Evolutionary conservation across 2,329 filamentous ascomycete genomes (phyloP).

Genomic region (Lachnellula cervina): DNA sequence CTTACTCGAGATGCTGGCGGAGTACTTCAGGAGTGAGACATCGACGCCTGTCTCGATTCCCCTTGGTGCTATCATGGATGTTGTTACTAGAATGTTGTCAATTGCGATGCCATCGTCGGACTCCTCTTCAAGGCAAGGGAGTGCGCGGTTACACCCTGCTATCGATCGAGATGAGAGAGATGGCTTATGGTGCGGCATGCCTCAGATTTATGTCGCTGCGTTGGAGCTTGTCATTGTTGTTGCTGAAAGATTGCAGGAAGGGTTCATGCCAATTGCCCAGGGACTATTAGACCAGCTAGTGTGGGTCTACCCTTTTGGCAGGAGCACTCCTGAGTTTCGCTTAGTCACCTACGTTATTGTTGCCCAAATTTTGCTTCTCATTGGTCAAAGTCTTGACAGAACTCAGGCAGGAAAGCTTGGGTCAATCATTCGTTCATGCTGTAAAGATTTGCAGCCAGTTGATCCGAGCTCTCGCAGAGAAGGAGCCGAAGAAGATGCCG

Average conservation of each 20-base stretch:
- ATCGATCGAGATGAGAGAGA: slow-evolving; percentile 78
- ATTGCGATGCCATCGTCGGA: slow-evolving; percentile 44
- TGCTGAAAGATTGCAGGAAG: slow-evolving; percentile 51
- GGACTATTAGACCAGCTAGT: slow-evolving; percentile 66
- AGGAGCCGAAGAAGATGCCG: background rate
- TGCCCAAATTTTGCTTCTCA: slow-evolving; percentile 51
- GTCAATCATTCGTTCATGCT: slow-evolving; percentile 61
- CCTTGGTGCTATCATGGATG: slow-evolving; percentile 61
- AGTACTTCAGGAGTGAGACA: slow-evolving; percentile 60
- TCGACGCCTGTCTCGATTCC: slow-evolving; percentile 62
- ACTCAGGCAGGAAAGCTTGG: slow-evolving; percentile 58
- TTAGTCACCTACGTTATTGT: slow-evolving; percentile 56
- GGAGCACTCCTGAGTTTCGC: slow-evolving; percentile 51
- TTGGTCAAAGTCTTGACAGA: slow-evolving; percentile 64
- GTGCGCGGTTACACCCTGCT: slow-evolving; percentile 62
- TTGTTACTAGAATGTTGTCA: slow-evolving; percentile 65
- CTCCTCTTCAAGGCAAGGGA: slow-evolving; percentile 14
- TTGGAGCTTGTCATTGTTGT: slow-evolving; percentile 58
- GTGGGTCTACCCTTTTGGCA: slow-evolving; percentile 62
- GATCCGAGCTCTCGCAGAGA: slow-evolving; percentile 29
- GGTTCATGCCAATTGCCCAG: slow-evolving; percentile 54
- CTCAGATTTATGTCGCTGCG: slow-evolving; percentile 68
- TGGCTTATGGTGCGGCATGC: slow-evolving; percentile 67
- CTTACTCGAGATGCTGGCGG: slow-evolving; percentile 60
- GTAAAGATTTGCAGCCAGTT: slow-evolving; percentile 62